Conservation (phyloP, 73 alveolate genomes). For the Uronychia binucleata region DNA sequence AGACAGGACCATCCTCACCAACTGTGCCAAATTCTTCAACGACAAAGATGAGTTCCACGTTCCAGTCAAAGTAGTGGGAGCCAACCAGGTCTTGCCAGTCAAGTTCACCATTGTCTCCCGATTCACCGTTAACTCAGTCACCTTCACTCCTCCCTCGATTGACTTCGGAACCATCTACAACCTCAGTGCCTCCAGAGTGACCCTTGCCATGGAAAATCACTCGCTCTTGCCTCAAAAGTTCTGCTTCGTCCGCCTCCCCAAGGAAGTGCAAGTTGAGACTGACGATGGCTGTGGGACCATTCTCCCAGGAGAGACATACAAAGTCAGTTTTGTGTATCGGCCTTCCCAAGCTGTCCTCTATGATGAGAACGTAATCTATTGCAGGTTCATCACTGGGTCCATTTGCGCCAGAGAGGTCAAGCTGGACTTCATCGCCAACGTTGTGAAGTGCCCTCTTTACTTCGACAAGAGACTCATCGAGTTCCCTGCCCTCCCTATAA, state of each 20-base stretch:
- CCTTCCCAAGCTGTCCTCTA: constrained; percentile 65
- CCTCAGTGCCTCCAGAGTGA: constrained; percentile 85
- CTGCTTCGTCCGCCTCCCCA: constrained; percentile 91
- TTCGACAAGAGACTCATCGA: constrained; percentile 71
- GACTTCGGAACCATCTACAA: constrained; percentile 87
- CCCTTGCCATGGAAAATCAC: constrained; percentile 81
- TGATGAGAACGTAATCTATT: constrained; percentile 71
- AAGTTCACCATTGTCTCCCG: constrained; percentile 62
- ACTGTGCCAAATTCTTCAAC: constrained; percentile 59
- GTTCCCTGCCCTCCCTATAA: constrained; percentile 77
- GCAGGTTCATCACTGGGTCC: constrained; percentile 78
- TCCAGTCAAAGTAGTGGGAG: constrained; percentile 90
- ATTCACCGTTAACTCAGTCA: constrained; percentile 73
- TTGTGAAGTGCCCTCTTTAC: constrained; percentile 75
- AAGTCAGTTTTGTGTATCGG: constrained; percentile 75
- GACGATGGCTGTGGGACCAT: constrained; percentile 88
- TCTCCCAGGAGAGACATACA: constrained; percentile 86
- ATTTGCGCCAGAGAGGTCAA: constrained; percentile 86
- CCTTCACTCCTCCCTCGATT: constrained; percentile 76
- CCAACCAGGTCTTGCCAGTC: constrained; percentile 89
- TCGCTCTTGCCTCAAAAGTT: constrained; percentile 91
- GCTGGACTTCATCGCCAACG: constrained; percentile 74
- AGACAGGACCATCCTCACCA: constrained; percentile 73
- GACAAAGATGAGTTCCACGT: constrained; percentile 67
- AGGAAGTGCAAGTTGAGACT: constrained; percentile 86